Evolutionary conservation across 2,329 filamentous ascomycete species (phyloP), one percentile per base, ranked within the genome.

Genomic region (Blastomyces gilchristii): DNA sequence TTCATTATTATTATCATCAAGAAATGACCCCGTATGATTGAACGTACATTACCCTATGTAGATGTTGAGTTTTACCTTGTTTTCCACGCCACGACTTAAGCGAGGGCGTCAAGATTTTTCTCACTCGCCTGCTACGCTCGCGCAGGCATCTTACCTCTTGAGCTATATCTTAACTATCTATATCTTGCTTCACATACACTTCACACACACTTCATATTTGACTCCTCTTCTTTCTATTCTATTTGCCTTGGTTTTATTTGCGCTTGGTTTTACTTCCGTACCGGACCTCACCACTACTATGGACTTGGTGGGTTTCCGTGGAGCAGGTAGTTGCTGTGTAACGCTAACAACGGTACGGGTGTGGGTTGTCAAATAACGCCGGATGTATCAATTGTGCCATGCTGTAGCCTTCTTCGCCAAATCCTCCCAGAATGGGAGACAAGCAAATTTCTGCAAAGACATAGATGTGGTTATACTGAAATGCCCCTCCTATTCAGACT

Each of bases 61-160:
- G 34, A 58, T 58, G 37, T 62, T 60, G 56, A 43, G 60, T 63
- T 67, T 64, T 65, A 66, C 64, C 63, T 63, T 22, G 39, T 58
- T 61, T 34, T 61, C 31, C 37, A 31, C 39, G 16, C 18, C n/a
- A 41, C 34, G 43, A 31, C 43, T 6, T 6, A 59, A 59, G 25
- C 31, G 25, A 31, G 39, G 3, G 14, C n/a, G 5, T n/a, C 18
- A 11, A 41, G 18, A 43, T 22, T 47, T 18, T 16, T 34, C 34
- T 34, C 22, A 16, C 18, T 41, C 28, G n/a, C 18, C 16, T 6
- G 28, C 18, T 31, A 18, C 28, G 16, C 28, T 34, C 52, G 31
- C 18, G 28, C 56, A 58, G 16, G 56, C 22, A 43, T 58, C 9
- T 22, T 57, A 7, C 53, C 18, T 14, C 18, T 41, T 39, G 18